A percentile compares a stretch with the other conserved stretches of the same genome.
Conservation (phyloP, 305 asterid genomes). For the Fraxinus albicans region DNA sequence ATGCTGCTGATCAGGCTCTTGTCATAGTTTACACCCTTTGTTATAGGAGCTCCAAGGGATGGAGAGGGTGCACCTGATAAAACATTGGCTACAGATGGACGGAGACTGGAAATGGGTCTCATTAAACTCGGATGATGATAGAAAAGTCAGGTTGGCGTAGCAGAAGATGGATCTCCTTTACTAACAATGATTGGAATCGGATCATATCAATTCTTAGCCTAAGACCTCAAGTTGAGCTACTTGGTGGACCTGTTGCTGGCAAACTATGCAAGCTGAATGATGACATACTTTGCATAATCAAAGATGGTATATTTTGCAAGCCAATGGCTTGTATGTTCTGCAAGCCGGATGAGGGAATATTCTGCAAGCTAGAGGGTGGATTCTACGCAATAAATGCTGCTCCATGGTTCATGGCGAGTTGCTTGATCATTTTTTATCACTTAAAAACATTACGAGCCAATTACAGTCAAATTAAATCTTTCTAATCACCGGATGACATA, state of each 20-base stretch:
- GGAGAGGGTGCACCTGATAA: not conserved
- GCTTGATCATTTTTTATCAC: slow-evolving; percentile 43
- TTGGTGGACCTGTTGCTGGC: not conserved
- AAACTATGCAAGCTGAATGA: slow-evolving; percentile 2
- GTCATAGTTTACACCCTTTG: slow-evolving; percentile 54
- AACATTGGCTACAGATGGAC: slow-evolving; percentile 23
- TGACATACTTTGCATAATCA: not conserved
- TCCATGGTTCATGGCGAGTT: slow-evolving; percentile 34
- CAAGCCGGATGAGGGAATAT: too few relatives aligned
- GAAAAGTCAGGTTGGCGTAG: slow-evolving; percentile 38
- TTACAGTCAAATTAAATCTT: slow-evolving; percentile 38
- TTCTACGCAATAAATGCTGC: slow-evolving; percentile 30
- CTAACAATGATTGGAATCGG: slow-evolving; percentile 14
- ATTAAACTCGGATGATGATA: slow-evolving; percentile 32
- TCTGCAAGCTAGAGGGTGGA: slow-evolving; percentile 17
- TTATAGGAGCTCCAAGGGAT: slow-evolving; percentile 12
- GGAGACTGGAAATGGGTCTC: slow-evolving; percentile 12
- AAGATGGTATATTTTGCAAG: slow-evolving; percentile 18
- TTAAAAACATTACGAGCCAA: slow-evolving; percentile 36
- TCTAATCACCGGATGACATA: slow-evolving; percentile 38
- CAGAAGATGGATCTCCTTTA: slow-evolving; percentile 37
- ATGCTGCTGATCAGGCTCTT: slow-evolving; percentile 64
- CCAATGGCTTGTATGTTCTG: slow-evolving; percentile 10
- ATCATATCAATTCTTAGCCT: not conserved
- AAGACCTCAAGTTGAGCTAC: not conserved